Evolutionary conservation across 345 rosid genomes (phyloP).

Genomic region (Eucalyptus grandis): DNA sequence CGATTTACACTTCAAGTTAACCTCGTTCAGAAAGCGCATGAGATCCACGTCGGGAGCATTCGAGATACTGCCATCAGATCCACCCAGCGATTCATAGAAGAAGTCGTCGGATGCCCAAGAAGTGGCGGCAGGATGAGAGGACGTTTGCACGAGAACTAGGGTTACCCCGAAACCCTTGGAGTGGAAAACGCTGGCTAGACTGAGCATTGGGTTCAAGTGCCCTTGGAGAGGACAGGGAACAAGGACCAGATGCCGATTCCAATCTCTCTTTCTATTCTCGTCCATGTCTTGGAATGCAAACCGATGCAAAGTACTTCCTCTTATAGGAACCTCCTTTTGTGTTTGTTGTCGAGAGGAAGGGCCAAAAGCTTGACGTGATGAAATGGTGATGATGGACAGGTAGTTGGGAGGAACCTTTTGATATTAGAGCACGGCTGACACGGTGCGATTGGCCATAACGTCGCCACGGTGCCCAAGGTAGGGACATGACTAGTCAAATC

Average conservation of each 20-base stretch:
- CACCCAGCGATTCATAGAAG: not conserved
- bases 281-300: not conserved
- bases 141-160: not conserved
- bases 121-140: not conserved
- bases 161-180: not conserved
- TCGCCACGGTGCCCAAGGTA: not conserved
- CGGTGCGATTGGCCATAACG: not conserved
- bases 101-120: not conserved
- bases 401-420: not conserved
- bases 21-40: not conserved
- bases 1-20: not conserved
- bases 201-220: slow-evolving; percentile 8
- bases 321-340: not conserved
- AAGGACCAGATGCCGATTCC: not conserved
- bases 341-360: not conserved
- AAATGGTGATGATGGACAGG: not conserved
- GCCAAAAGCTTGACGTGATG: not conserved
- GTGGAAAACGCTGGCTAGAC: not conserved
- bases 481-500: not conserved
- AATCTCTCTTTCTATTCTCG: not conserved
- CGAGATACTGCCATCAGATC: too few species aligned
- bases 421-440: not conserved
- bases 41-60: not conserved
- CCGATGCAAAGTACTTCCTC: not conserved
- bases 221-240: slow-evolving; percentile 4